These are phyloP conservation scores for Chloranthus sessilifolius DNA, from an alignment of 164 flowering plant species.

Conservation along the genomic window DNA sequence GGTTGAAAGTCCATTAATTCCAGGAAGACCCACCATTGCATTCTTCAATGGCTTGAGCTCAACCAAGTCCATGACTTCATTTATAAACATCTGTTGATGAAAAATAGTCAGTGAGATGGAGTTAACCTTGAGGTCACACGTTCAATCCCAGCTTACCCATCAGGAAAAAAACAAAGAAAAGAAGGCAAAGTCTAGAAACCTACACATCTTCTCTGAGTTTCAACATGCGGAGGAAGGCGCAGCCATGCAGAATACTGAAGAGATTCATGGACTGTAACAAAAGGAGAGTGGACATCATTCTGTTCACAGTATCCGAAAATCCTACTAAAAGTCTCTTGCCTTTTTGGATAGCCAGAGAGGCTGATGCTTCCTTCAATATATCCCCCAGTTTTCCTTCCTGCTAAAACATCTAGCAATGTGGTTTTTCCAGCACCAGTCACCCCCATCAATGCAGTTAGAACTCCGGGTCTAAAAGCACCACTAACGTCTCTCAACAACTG, in stretches of 20 bases:
- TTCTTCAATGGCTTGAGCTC: conserved; percentile 71
- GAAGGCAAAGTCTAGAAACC: not conserved
- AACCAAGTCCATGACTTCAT: conserved; percentile 86
- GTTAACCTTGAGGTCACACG: no score
- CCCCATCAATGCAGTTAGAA: conserved; percentile 31
- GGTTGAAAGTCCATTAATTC: conserved; percentile 79
- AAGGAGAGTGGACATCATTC: conserved; percentile 29
- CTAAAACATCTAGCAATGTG: conserved; percentile 56
- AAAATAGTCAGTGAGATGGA: not conserved
- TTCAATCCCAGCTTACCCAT: no score
- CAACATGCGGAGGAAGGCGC: conserved; percentile 70
- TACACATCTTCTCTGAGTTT: conserved; percentile 7
- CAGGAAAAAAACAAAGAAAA: no score
- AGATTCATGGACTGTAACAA: conserved; percentile 51
- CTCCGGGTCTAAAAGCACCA: conserved; percentile 30
- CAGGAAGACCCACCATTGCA: conserved; percentile 91
- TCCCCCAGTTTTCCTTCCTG: conserved; percentile 49
- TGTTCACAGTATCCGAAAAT: conserved; percentile 47
- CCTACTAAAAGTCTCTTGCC: conserved; percentile 90
- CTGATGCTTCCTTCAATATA: conserved; percentile 79
- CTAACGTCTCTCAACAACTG: conserved; percentile 24
- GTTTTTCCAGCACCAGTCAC: conserved; percentile 92
- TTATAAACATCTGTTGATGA: conserved; percentile 77
- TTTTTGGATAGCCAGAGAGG: conserved; percentile 82
- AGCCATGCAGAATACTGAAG: conserved; percentile 91